Base-by-base conservation (phyloP, 179 eudicot species). In the Heliamphora pulchella region DNA sequence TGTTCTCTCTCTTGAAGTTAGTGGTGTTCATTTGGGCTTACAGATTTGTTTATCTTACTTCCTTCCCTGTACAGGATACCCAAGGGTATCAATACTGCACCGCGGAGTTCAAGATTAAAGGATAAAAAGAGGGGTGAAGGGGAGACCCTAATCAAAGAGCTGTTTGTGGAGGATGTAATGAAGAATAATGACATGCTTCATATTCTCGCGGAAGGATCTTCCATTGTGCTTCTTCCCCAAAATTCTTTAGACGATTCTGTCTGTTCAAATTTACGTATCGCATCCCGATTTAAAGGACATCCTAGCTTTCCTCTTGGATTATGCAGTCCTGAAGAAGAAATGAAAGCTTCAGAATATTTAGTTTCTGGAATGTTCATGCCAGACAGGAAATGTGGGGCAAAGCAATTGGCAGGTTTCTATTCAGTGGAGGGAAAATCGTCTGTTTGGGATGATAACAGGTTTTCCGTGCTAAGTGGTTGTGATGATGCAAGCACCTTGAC, bases 61-160 rank as follows among this genome's bases (percentile, higher is more conserved):
- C 18, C 77, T 10, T 64, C 46, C 57, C 22, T 22, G 48, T 61
- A 57, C 84, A 94, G 97, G 84, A 84, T 81, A 81, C 88, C 94
- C 43, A 80, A 75, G 80, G 87, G 89, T 69, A 80, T 81, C 50
- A 75, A 58, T 79, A 62, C 85, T 70, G 94, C 87, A 80, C 98
- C 98, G 48, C 88, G 97, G 85, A 96, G 99, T 88, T 96, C 98
- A 72, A 87, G 99, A 53, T 82, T 96, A 78, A 96, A 89, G 86
- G 94, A 94, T 82, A 96, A 84, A 85, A 90, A 87, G 82, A 96
- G 86, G 86, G 91, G 92, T 71, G 99, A 94, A 85, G 97, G 99
- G 62, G 98, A 96, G 75, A 83, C 84, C 75, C 81, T 96, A 86
- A 87, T 94, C 78, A 96, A 94, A 86, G 91, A 92, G 86, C 82